Percentiles rank a stretch among this genome's conserved stretches.
These are phyloP conservation scores for Beverwykella pulmonaria DNA, from an alignment of 495 filamentous ascomycete genomes.

Conservation along the genomic window DNA sequence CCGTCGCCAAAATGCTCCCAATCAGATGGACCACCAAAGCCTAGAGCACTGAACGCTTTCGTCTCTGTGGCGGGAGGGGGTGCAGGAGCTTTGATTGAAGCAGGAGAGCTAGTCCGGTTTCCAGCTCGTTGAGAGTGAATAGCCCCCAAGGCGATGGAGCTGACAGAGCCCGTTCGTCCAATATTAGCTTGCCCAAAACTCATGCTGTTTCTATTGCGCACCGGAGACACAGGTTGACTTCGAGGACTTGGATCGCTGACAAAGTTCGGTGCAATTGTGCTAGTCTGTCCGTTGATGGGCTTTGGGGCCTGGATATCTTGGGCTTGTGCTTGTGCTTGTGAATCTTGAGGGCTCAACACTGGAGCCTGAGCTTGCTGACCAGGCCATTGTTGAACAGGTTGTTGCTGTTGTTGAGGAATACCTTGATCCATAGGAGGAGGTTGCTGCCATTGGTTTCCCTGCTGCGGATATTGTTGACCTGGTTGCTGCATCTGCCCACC, in stretches of 20 bases:
- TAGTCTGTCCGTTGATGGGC: conserved; percentile 28
- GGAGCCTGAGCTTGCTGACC: conserved; percentile 24
- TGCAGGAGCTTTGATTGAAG: conserved; percentile 5
- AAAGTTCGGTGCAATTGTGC: conserved; percentile 27
- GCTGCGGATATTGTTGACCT: conserved; percentile 17
- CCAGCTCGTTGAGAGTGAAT: conserved; percentile 10
- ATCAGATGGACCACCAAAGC: conserved; percentile 59
- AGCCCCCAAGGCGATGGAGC: conserved; percentile 33
- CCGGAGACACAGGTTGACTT: conserved; percentile 35
- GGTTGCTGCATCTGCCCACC: conserved; percentile 24
- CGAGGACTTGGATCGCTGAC: conserved; percentile 24
- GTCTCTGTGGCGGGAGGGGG: conserved; percentile 15
- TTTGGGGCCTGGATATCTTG: conserved; percentile 36
- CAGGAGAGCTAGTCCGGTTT: conserved; percentile 15
- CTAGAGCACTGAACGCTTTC: conserved; percentile 51
- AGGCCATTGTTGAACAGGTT: conserved; percentile 18
- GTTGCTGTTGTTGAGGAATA: conserved; percentile 25
- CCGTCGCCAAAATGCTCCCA: conserved; percentile 57
- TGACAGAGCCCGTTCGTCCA: conserved; percentile 32
- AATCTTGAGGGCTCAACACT: conserved; percentile 6
- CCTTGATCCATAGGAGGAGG: conserved; percentile 14
- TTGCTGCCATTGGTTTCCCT: conserved; percentile 23
- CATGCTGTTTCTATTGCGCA: conserved; percentile 31
- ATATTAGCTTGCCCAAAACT: conserved; percentile 16
- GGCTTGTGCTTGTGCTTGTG: conserved; percentile 29